Base-by-base conservation (phyloP, 495 filamentous ascomycete genomes). In the Parathielavia hyrcaniae region DNA sequence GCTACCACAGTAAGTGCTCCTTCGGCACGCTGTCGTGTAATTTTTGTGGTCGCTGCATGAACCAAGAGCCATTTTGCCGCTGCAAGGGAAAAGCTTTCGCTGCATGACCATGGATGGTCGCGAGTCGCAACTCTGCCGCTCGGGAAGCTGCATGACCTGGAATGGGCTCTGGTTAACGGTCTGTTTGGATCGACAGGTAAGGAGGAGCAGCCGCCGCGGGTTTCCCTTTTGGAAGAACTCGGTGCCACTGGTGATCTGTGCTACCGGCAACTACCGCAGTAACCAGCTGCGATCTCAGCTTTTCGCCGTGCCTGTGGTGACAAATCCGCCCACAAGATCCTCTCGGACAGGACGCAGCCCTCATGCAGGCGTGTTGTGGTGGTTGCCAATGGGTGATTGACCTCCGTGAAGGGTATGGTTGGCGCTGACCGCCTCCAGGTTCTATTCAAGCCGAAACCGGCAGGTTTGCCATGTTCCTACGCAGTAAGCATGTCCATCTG, bases 61-160 rank as follows among this genome's bases (percentile, higher is more conserved):
- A 68, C 58, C 35, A 56, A 49, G 40, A 23, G 19, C 19, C 39
- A 60, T 67, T 64, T 66, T 69, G 60, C 67, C 63, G 65, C 65
- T 69, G 61, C 64, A 65, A 43, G 63, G 55, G 50, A 38, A 50
- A 49, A 39, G 36, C 60, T 57, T 1, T 17, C 26, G 40, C 41
- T 53, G 48, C 56, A 44, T 16, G 30, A 40, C 19, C 45, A 60
- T 45, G n/a, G n/a, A n/a, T n/a, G n/a, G n/a, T n/a, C n/a, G n/a
- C n/a, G n/a, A 36, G 36, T 26, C 43, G 47, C 45, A 30, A 41
- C 55, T 45, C 45, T 50, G 45, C 26, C 51, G 45, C 41, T 57
- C 54, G 59, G 59, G 59, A 61, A 34, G 59, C 44, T 45, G 59
- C 22, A 16, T 17, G 45, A 53, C 57, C 49, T 44, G 47, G 58